Conservation (phyloP, 805 yeast genomes). For the Suhomyces faveliae region DNA sequence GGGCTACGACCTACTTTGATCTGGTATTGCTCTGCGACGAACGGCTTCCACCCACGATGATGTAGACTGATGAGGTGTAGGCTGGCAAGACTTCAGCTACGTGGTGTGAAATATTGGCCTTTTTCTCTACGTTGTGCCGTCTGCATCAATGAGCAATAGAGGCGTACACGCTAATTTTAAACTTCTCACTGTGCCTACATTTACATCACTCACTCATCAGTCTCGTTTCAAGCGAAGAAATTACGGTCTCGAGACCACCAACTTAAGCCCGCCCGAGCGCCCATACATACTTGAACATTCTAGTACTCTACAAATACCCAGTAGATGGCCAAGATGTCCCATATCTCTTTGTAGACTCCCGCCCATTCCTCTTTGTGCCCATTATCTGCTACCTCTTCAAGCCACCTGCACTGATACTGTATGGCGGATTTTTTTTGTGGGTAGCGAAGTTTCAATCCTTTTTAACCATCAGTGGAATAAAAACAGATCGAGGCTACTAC, state of each 20-base stretch:
- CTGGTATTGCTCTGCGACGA: background rate
- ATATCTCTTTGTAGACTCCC: background rate
- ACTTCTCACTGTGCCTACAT: background rate
- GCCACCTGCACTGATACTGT: constrained; percentile 1
- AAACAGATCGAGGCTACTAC: background rate
- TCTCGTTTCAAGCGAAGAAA: background rate
- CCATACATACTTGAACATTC: background rate
- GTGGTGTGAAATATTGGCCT: too few species aligned
- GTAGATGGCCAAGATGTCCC: too few species aligned
- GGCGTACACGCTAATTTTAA: background rate
- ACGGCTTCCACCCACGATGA: too few species aligned
- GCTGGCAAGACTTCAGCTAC: too few species aligned
- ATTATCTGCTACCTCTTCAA: background rate
- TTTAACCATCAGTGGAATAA: background rate
- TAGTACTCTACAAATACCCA: too few species aligned
- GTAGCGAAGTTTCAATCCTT: constrained; percentile 4
- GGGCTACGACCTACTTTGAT: background rate
- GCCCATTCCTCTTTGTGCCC: background rate
- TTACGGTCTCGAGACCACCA: background rate
- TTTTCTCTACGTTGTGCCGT: background rate
- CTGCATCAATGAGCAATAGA: too few species aligned
- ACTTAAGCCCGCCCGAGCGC: background rate
- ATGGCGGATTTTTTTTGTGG: constrained; percentile 2
- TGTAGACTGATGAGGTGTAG: too few species aligned
- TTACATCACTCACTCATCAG: background rate